Evolutionary conservation across 352 stramenopile species (phyloP), one percentile per base, ranked within the genome.

Genomic region (Pythium sukuiense): DNA sequence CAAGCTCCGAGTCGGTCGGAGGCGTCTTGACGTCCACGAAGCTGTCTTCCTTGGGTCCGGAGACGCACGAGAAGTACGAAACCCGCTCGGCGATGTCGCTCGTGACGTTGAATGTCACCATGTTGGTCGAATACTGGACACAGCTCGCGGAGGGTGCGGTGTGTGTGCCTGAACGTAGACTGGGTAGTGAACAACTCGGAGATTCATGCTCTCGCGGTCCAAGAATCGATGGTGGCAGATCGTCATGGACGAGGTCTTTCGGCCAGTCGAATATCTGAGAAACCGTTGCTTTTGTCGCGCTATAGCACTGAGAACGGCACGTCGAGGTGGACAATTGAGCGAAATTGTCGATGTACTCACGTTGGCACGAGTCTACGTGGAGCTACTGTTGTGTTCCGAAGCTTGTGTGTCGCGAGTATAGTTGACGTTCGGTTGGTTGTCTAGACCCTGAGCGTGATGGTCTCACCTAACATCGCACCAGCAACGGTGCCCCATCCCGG

Each of bases 401-500:
- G 20, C 20, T 24, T 24, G 20, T 24, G 20, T 24, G 20, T 24
- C 20, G 20, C 20, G 20, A 24, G 20, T 24, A 35, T 35, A 1
- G 32, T 9, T 35, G 32, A 35, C 37, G 13, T 3, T 45, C 37
- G 37, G 16, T 45, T 3, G 37, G 4, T 18, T 7, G 41, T 48
- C 13, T 26, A 20, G 16, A 48, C 27, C 5, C 16, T 18, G 26
- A 48, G 16, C 41, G 69, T 83, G 65, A 93, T 78, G n/a, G 81
- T 84, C 59, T 95, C 86, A 43, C 84, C 86, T 26, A 95, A 63
- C 56, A 77, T 89, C 32, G 83, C 84, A 30, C 86, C 86, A 63
- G 93, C 78, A 35, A 92, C 72, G 39, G 86, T 93, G 71, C 86
- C 86, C 6, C 89, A 71, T 50, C 86, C 86, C 50, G 86, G 86